Conservation (phyloP, 768 basidiomycete genomes). For the Pulveroboletus sp. region DNA sequence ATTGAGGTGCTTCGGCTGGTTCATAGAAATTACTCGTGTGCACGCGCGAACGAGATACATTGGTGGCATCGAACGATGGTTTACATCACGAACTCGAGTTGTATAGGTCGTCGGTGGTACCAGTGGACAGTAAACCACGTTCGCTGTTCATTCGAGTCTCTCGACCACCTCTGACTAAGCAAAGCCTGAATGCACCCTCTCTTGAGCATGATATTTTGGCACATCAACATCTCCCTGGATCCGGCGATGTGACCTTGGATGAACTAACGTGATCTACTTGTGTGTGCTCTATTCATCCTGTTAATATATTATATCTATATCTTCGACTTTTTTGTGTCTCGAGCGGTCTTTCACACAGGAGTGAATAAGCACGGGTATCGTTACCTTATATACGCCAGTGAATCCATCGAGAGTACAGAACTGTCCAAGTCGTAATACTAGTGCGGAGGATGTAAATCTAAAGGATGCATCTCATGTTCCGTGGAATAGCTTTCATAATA, state of each 20-base stretch:
- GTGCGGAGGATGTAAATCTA: no score
- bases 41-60: conserved; percentile 45
- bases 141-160: conserved; percentile 45
- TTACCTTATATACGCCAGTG: no score
- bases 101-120: conserved; percentile 56
- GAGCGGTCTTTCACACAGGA: neutral
- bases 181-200: conserved; percentile 35
- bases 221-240: conserved; percentile 32
- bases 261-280: conserved; percentile 33
- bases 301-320: no score
- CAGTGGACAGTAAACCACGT: conserved; percentile 46
- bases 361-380: neutral
- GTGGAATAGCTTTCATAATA: conserved; percentile 18
- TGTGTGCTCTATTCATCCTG: conserved; percentile 14
- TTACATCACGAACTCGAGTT: conserved; percentile 51
- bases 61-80: conserved; percentile 40
- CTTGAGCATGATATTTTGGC: conserved; percentile 25
- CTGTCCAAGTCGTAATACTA: no score
- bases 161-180: conserved; percentile 43
- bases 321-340: neutral
- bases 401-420: no score
- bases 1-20: neutral
- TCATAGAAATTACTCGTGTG: conserved; percentile 47
- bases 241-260: conserved; percentile 50
- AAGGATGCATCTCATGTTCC: conserved; percentile 13